These are phyloP conservation scores for Penicillium canariense DNA, from an alignment of 495 filamentous ascomycete species.

Conservation along the genomic window DNA sequence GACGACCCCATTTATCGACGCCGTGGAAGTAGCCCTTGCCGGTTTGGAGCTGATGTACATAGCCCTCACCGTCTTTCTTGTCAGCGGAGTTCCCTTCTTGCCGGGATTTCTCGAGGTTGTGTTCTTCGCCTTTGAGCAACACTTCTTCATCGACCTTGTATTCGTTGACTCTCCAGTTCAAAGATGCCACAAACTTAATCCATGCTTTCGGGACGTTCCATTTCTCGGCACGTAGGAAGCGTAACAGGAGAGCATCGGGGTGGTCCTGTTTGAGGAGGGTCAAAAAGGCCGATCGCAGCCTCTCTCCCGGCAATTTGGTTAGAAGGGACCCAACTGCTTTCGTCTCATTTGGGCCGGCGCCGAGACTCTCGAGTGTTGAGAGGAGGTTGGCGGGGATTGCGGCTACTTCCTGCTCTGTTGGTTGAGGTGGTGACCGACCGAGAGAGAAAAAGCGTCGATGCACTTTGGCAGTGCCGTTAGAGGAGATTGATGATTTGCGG, in stretches of 20 bases:
- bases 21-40: conserved; percentile 94
- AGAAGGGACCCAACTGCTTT: conserved; percentile 24
- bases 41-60: conserved; percentile 73
- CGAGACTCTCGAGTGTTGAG: conserved; percentile 18
- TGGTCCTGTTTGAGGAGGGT: conserved; percentile 87
- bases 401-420: conserved; percentile 9
- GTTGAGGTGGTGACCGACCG: conserved; percentile 9
- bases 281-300: conserved; percentile 74
- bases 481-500: conserved; percentile 1
- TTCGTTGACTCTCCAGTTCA: conserved; percentile 79
- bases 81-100: conserved; percentile 45
- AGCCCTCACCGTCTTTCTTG: conserved; percentile 69
- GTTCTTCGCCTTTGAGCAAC: conserved; percentile 68
- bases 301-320: conserved; percentile 56
- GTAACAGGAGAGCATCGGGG: conserved; percentile 79
- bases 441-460: conserved; percentile 22
- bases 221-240: conserved; percentile 89
- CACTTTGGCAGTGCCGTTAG: not conserved
- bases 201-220: conserved; percentile 90
- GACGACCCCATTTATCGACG: conserved; percentile 72
- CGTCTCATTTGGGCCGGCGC: conserved; percentile 22
- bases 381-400: conserved; percentile 21
- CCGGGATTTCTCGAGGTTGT: conserved; percentile 56
- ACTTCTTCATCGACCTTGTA: conserved; percentile 80
- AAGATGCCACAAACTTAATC: conserved; percentile 81